A percentile compares a stretch with the other conserved stretches of the same genome.
Conservation (phyloP, 2,329 filamentous ascomycete genomes). For the Rhinocladiella similis region DNA sequence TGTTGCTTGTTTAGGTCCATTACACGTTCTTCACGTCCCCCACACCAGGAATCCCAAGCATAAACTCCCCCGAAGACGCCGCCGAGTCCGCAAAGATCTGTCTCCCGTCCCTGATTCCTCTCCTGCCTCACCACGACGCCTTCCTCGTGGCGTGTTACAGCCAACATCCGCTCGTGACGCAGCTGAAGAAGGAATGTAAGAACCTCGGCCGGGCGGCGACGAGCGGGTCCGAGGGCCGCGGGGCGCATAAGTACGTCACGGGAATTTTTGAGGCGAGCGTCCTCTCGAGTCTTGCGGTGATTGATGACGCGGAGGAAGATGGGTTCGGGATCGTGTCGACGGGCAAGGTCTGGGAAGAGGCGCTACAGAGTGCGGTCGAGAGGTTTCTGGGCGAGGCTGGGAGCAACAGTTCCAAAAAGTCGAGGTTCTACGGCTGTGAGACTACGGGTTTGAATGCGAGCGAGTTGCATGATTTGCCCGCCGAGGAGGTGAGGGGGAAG, state of each 20-base stretch:
- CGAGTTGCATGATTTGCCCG: conserved; percentile 71
- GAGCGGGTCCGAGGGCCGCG: conserved; percentile 4
- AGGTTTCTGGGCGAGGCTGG: conserved; percentile 56
- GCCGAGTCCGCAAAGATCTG: conserved; percentile 63
- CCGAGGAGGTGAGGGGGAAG: conserved; percentile 62
- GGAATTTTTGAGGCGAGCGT: conserved; percentile 90
- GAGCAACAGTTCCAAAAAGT: conserved; percentile 27
- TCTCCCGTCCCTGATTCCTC: conserved; percentile 52
- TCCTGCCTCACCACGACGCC: conserved; percentile 58
- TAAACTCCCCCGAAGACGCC: conserved; percentile 74
- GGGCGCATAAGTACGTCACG: conserved; percentile 57
- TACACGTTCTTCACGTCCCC: conserved; percentile 66
- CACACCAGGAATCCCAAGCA: conserved; percentile 65
- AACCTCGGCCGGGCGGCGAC: conserved; percentile 22
- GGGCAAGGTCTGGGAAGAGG: conserved; percentile 76
- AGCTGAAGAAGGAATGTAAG: conserved; percentile 52
- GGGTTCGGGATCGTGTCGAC: conserved; percentile 87
- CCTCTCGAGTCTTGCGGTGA: conserved; percentile 59
- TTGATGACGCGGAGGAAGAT: conserved; percentile 36
- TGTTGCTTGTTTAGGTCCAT: conserved; percentile 38
- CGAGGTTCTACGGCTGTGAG: conserved; percentile 73
- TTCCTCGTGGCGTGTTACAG: conserved; percentile 89
- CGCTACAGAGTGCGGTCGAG: conserved; percentile 66
- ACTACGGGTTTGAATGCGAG: conserved; percentile 78
- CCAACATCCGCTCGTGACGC: conserved; percentile 71